Conservation (phyloP, 164 flowering plant genomes). For the Brasenia schreberi region DNA sequence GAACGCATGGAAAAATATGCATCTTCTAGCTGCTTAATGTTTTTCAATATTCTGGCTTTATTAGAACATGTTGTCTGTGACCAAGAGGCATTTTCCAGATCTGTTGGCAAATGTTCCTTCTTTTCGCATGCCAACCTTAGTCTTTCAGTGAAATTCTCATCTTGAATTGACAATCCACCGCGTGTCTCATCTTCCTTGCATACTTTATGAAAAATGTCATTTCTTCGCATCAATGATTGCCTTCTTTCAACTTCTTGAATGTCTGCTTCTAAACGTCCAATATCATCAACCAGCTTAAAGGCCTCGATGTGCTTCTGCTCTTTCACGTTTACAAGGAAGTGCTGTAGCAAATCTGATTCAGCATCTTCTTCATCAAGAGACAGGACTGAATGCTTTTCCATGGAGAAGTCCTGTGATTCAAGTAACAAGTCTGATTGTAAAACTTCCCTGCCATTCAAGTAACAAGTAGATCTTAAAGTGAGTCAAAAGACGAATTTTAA, state of each 20-base stretch:
- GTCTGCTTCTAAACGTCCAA: slow-evolving; percentile 57
- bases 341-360: slow-evolving; percentile 69
- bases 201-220: slow-evolving; percentile 5
- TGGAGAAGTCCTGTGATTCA: slow-evolving; percentile 24
- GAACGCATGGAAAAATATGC: slow-evolving; percentile 86
- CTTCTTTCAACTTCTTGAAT: slow-evolving; percentile 60
- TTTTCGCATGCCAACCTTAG: slow-evolving; percentile 1
- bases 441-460: slow-evolving; percentile 46
- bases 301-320: slow-evolving; percentile 57
- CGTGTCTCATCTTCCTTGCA: slow-evolving; percentile 7
- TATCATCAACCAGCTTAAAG: slow-evolving; percentile 42
- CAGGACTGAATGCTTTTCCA: slow-evolving; percentile 27
- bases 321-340: slow-evolving; percentile 51
- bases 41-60: slow-evolving; percentile 38
- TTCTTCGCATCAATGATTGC: slow-evolving; percentile 9
- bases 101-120: slow-evolving; percentile 7
- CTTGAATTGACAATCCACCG: slow-evolving; percentile 1
- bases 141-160: not conserved
- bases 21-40: slow-evolving; percentile 62
- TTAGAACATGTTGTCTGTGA: slow-evolving; percentile 11
- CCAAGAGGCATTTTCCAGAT: slow-evolving; percentile 10
- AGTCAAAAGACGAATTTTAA: too few relatives aligned
- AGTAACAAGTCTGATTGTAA: slow-evolving; percentile 54
- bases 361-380: slow-evolving; percentile 47
- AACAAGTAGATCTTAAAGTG: not conserved